These are phyloP conservation scores for Suillus decipiens DNA, from an alignment of 768 basidiomycete genomes.

Conservation along the genomic window DNA sequence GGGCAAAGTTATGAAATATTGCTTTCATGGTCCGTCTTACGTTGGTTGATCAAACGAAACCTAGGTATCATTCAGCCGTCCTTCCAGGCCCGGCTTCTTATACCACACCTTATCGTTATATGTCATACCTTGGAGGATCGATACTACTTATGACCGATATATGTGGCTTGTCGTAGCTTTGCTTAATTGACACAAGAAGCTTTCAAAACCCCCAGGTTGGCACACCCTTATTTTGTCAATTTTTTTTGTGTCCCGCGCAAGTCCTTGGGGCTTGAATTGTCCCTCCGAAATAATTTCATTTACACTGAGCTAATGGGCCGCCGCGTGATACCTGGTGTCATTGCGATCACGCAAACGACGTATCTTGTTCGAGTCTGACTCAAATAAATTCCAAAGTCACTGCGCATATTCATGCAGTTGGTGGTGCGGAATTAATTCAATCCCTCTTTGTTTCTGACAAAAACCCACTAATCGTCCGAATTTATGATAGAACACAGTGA, in stretches of 20 bases:
- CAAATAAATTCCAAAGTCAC: background rate
- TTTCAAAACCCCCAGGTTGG: background rate
- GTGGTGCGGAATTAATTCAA: background rate
- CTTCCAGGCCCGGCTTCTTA: background rate
- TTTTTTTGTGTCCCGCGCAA: background rate
- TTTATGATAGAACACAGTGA: background rate
- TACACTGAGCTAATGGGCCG: too few relatives aligned
- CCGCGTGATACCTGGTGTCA: background rate
- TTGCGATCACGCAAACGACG: background rate
- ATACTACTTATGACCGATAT: background rate
- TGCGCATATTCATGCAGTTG: background rate
- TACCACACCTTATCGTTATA: background rate
- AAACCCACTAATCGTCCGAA: background rate
- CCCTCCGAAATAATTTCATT: too few relatives aligned
- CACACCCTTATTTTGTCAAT: background rate
- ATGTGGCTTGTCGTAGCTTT: background rate
- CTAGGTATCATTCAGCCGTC: background rate
- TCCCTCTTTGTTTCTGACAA: background rate
- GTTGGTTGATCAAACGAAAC: background rate
- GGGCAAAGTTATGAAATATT: slow-evolving; percentile 6
- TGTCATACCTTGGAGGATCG: background rate
- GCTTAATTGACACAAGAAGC: background rate
- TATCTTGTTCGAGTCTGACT: background rate
- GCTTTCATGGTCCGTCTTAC: background rate
- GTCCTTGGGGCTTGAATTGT: background rate